These are phyloP conservation scores for Medicago truncatula DNA, from an alignment of 306 rosid genomes.

Conservation along the genomic window DNA sequence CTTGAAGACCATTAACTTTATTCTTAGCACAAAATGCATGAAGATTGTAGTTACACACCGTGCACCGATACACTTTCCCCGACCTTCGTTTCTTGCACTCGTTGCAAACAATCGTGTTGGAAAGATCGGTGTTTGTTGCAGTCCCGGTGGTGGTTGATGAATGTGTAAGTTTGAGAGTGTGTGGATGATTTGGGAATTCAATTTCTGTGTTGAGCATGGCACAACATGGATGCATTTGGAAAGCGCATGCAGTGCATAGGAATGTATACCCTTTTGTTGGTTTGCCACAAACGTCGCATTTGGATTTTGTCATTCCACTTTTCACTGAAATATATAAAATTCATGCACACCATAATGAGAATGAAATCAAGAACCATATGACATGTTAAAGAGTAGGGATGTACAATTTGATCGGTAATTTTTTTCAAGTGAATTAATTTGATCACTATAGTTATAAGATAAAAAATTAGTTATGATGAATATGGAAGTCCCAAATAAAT, in stretches of 20 bases:
- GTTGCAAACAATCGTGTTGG: constrained; percentile 43
- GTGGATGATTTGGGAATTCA: constrained; percentile 53
- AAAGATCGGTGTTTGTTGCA: background rate
- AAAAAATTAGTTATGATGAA: no score
- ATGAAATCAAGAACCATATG: background rate
- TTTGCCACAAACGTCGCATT: constrained; percentile 80
- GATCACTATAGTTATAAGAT: no score
- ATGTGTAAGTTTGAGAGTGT: constrained; percentile 49
- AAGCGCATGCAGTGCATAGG: constrained; percentile 71
- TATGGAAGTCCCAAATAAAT: no score
- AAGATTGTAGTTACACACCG: constrained; percentile 64
- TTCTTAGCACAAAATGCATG: constrained; percentile 82
- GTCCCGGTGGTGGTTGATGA: constrained; percentile 24
- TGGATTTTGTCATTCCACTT: constrained; percentile 66
- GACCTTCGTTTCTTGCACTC: constrained; percentile 74
- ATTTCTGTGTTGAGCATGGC: constrained; percentile 70
- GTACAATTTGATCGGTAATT: no score
- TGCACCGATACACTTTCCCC: constrained; percentile 76
- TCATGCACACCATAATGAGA: background rate
- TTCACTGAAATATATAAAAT: constrained; percentile 47
- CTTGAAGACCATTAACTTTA: constrained; percentile 70
- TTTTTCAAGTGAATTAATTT: no score
- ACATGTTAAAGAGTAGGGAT: no score
- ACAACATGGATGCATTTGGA: constrained; percentile 92
- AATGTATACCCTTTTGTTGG: constrained; percentile 70